Evolutionary conservation across 805 yeast genomes (phyloP).

Genomic region (Teunomyces barrocoloradensis): DNA sequence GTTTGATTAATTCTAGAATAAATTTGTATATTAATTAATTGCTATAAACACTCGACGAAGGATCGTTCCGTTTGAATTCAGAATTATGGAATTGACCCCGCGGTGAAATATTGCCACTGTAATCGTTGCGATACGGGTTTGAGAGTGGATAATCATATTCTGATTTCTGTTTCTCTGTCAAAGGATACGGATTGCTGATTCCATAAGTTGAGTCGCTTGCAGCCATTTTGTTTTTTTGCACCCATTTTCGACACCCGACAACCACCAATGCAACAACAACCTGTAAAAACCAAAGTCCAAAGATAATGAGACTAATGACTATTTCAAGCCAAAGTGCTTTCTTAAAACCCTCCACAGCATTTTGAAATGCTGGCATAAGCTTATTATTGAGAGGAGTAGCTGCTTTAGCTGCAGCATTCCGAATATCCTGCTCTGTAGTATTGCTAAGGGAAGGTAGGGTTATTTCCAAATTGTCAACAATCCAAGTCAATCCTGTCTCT

Average conservation of each 20-base stretch:
- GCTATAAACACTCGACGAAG: slow-evolving; percentile 1
- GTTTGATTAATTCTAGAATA: not conserved
- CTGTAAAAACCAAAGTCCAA: slow-evolving; percentile 13
- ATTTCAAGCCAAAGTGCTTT: slow-evolving; percentile 9
- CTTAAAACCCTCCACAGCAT: slow-evolving; percentile 1
- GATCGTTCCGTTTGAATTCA: not conserved
- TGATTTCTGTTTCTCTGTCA: slow-evolving; percentile 21
- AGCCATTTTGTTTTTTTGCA: not conserved
- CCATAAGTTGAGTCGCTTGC: not conserved
- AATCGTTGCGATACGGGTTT: slow-evolving; percentile 12
- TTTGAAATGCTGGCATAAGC: not conserved
- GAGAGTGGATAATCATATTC: slow-evolving; percentile 27
- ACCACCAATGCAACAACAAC: slow-evolving; percentile 5
- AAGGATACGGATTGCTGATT: slow-evolving; percentile 28
- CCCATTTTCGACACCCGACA: not conserved
- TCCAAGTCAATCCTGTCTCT: slow-evolving; percentile 77
- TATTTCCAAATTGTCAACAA: slow-evolving; percentile 59
- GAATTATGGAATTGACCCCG: not conserved
- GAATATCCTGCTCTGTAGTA: slow-evolving; percentile 3
- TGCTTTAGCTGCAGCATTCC: not conserved
- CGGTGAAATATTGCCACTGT: not conserved
- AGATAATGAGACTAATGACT: slow-evolving; percentile 1
- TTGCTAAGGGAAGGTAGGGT: slow-evolving; percentile 45
- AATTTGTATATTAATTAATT: slow-evolving; percentile 11
- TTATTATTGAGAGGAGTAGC: not conserved